Evolutionary conservation across 2,329 filamentous ascomycete genomes (phyloP).

Genomic region (Waltergamsia citrina): DNA sequence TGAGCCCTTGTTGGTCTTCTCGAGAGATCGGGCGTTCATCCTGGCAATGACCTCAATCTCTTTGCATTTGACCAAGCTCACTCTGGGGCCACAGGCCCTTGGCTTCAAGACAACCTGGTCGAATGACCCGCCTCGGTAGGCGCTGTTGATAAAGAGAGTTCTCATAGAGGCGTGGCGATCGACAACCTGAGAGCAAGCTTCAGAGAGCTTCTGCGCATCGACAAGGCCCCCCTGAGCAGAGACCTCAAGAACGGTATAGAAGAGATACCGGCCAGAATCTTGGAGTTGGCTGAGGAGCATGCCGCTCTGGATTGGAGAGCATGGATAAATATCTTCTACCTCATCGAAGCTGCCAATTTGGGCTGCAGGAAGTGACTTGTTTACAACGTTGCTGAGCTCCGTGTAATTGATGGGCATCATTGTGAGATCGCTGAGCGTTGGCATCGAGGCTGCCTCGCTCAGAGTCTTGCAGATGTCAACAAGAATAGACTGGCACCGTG

Average conservation of each 20-base stretch:
- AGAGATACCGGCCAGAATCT: constrained; percentile 8
- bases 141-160: constrained; percentile 20
- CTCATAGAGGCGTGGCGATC: constrained; percentile 17
- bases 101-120: constrained; percentile 19
- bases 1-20: constrained; percentile 7
- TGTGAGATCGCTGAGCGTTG: constrained; percentile 22
- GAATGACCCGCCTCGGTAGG: constrained; percentile 10
- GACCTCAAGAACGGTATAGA: constrained; percentile 10
- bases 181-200: constrained; percentile 12
- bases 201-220: constrained; percentile 4
- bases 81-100: neutral
- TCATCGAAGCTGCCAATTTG: neutral
- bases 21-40: constrained; percentile 9
- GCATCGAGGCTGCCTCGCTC: constrained; percentile 7
- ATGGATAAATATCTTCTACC: constrained; percentile 25
- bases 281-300: constrained; percentile 22
- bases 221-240: neutral
- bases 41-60: constrained; percentile 14
- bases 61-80: constrained; percentile 8
- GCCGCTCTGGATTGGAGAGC: constrained; percentile 25
- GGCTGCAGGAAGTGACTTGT: constrained; percentile 9
- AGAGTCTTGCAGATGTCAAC: constrained; percentile 5
- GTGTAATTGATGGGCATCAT: constrained; percentile 19
- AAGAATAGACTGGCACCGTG: constrained; percentile 6
- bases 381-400: constrained; percentile 13